Conservation (phyloP, 805 yeast genomes). For the Starmerella lactis-condensi region DNA sequence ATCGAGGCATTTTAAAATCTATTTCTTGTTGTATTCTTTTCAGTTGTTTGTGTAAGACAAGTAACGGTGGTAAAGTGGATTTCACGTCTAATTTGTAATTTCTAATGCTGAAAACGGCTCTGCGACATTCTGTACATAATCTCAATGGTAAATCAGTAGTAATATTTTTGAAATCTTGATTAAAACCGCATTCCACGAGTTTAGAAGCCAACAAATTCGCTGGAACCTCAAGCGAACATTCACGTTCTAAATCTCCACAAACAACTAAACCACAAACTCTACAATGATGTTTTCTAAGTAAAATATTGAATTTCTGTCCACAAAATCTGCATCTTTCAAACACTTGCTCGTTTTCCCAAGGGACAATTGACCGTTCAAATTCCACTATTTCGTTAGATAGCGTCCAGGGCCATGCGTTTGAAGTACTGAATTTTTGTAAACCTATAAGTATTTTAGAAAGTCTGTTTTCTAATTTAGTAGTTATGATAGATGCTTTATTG, state of each 20-base stretch:
- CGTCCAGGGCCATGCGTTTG: conserved; percentile 15
- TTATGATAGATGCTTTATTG: conserved; percentile 35
- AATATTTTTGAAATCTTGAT: conserved; percentile 3
- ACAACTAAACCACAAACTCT: conserved; percentile 69
- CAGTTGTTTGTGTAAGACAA: conserved; percentile 28
- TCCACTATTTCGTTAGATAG: conserved; percentile 19
- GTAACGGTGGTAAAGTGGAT: conserved; percentile 21
- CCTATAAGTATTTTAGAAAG: conserved; percentile 23
- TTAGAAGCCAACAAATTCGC: conserved; percentile 22
- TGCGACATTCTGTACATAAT: conserved; percentile 54
- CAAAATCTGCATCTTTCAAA: conserved; percentile 48
- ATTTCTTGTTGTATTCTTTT: conserved; percentile 26
- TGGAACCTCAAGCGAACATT: conserved; percentile 62
- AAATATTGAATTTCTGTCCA: conserved; percentile 33
- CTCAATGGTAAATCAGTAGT: conserved; percentile 26
- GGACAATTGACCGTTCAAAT: conserved; percentile 32
- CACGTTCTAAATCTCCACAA: conserved; percentile 45
- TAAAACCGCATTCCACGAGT: conserved; percentile 11
- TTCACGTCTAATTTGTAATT: conserved; percentile 29
- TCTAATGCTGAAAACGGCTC: conserved; percentile 37
- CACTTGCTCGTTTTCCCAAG: conserved; percentile 45
- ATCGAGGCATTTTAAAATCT: conserved; percentile 26
- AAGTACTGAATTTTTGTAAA: conserved; percentile 11
- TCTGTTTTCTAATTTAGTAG: conserved; percentile 43
- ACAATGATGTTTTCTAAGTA: conserved; percentile 73